phyloP scores from a whole-genome alignment of 2,329 filamentous ascomycete species.

The Venturia oleaginea region DNA sequence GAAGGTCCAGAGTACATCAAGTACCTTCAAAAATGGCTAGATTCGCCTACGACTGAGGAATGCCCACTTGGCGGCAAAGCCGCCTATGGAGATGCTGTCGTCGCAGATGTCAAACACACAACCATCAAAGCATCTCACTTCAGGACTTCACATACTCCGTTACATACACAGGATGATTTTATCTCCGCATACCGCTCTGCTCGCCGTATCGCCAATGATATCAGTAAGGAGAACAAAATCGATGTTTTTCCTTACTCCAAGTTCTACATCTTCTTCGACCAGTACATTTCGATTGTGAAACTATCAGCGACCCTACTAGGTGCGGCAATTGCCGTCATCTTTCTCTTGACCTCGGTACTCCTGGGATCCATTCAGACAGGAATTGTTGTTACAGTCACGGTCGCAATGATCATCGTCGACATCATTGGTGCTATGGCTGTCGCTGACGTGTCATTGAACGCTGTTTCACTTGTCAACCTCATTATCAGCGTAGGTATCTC shows the following conservation, averaged over 20 bases:
- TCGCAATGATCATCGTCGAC: slow-evolving; percentile 87
- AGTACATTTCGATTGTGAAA: slow-evolving; percentile 77
- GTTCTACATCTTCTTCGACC: slow-evolving; percentile 99
- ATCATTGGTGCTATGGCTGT: slow-evolving; percentile 94
- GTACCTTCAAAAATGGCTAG: slow-evolving; percentile 77
- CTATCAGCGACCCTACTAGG: slow-evolving; percentile 73
- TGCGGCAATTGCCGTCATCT: slow-evolving; percentile 76
- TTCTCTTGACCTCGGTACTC: slow-evolving; percentile 67
- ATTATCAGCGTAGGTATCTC: slow-evolving; percentile 95
- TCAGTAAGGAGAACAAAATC: slow-evolving; percentile 61
- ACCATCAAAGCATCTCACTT: slow-evolving; percentile 82
- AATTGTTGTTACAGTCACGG: slow-evolving; percentile 72
- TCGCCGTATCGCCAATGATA: slow-evolving; percentile 72
- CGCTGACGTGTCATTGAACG: slow-evolving; percentile 81
- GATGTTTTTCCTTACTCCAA: slow-evolving; percentile 94
- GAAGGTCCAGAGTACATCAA: slow-evolving; percentile 83
- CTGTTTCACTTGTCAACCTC: slow-evolving; percentile 88
- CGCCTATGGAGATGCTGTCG: slow-evolving; percentile 74
- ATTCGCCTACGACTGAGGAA: slow-evolving; percentile 67
- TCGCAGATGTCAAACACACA: slow-evolving; percentile 58
- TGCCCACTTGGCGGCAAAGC: slow-evolving; percentile 87
- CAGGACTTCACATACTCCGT: slow-evolving; percentile 76
- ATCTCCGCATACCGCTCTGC: slow-evolving; percentile 85
- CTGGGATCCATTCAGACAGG: slow-evolving; percentile 79
- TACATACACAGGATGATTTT: slow-evolving; percentile 84